These are phyloP conservation scores for Solanum commersonii DNA, from an alignment of 257 asterid species.

Conservation along the genomic window DNA sequence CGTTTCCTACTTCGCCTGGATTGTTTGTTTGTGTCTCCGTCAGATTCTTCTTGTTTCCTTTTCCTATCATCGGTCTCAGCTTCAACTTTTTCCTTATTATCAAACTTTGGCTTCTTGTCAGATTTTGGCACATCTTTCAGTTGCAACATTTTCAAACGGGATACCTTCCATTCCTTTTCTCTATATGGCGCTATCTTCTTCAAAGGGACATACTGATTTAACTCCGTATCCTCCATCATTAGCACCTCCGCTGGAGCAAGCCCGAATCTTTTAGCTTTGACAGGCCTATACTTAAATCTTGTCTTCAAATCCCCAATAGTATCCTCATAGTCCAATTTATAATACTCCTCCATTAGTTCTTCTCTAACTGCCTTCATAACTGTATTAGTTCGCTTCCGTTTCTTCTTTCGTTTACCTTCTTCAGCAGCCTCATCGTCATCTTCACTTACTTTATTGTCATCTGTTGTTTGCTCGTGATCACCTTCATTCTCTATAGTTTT, in stretches of 20 bases:
- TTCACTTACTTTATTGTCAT: constrained; percentile 18
- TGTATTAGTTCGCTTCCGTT: constrained; percentile 34
- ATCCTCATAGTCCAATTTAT: constrained; percentile 81
- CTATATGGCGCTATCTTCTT: constrained; percentile 75
- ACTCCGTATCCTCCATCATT: constrained; percentile 50
- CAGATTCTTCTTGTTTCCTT: constrained; percentile 18
- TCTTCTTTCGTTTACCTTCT: constrained; percentile 50
- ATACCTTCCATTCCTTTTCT: constrained; percentile 78
- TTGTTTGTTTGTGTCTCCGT: constrained; percentile 13
- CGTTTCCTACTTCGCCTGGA: constrained; percentile 46
- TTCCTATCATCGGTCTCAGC: constrained; percentile 8
- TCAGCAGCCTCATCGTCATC: constrained; percentile 15
- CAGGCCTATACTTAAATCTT: constrained; percentile 65
- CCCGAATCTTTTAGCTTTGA: constrained; percentile 51
- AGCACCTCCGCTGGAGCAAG: constrained; percentile 40
- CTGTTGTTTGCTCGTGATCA: constrained; percentile 10
- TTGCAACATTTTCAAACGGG: constrained; percentile 34
- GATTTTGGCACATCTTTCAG: constrained; percentile 7
- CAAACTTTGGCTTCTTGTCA: constrained; percentile 10
- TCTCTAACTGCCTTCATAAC: constrained; percentile 38
- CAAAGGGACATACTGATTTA: constrained; percentile 67
- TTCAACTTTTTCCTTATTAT: constrained; percentile 12
- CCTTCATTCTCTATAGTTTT: constrained; percentile 15
- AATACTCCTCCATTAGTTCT: constrained; percentile 69
- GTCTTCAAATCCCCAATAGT: constrained; percentile 74